A percentile compares a stretch with the other conserved stretches of the same genome.
Evolutionary conservation across 2,329 filamentous ascomycete species (phyloP).

Genomic region (Xylariaceae sp.): DNA sequence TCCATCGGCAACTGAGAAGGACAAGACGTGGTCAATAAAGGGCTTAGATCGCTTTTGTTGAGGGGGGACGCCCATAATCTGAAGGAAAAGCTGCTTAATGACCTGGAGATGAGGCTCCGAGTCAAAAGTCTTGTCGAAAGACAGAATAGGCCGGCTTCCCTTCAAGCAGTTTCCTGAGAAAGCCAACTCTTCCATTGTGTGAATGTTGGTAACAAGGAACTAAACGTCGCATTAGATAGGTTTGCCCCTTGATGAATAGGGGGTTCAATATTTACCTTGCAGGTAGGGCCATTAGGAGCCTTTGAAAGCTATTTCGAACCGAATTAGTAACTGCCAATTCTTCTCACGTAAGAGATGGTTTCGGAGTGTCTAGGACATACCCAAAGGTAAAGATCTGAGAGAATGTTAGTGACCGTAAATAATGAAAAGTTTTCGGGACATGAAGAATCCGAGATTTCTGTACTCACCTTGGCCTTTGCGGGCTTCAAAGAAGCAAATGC

Average conservation of each 20-base stretch:
- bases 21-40: conserved; percentile 93
- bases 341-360: not conserved
- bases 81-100: conserved; percentile 83
- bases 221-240: conserved; percentile 25
- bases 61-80: conserved; percentile 88
- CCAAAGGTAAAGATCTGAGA: conserved; percentile 80
- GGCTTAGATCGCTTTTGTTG: conserved; percentile 86
- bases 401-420: not conserved
- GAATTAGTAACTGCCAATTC: conserved; percentile 1
- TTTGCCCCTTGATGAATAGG: not conserved
- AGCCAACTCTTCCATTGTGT: conserved; percentile 61
- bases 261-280: conserved; percentile 11
- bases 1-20: conserved; percentile 82
- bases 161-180: conserved; percentile 97
- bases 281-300: conserved; percentile 66
- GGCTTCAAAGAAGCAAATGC: conserved; percentile 53
- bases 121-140: conserved; percentile 86
- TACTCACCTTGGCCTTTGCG: conserved; percentile 19
- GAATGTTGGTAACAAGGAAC: conserved; percentile 70
- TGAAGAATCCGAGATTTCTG: not conserved
- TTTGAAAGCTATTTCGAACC: conserved; percentile 48
- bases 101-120: conserved; percentile 71
- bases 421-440: not conserved
- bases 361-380: conserved; percentile 37
- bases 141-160: conserved; percentile 83